These are phyloP conservation scores for Aureobasidium zeae DNA, from an alignment of 2,329 filamentous ascomycete genomes.

Conservation along the genomic window DNA sequence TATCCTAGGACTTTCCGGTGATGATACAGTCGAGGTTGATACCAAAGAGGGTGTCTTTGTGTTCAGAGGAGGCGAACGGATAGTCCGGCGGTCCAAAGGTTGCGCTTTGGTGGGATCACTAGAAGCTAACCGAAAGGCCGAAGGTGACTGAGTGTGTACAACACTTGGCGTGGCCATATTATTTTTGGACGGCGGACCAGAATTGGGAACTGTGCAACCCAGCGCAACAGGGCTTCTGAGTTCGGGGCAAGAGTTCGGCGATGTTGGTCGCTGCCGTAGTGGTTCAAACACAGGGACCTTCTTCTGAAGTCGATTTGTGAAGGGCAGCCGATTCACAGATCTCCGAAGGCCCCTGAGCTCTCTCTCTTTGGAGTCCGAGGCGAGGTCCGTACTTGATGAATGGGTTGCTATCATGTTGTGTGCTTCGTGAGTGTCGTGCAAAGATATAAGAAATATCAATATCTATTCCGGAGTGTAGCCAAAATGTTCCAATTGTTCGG, in stretches of 20 bases:
- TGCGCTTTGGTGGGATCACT: conserved; percentile 1
- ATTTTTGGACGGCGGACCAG: conserved; percentile 1
- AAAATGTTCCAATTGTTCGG: neutral
- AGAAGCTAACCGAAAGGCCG: neutral
- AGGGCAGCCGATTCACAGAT: conserved; percentile 6
- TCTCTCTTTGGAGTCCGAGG: neutral
- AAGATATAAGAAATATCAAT: neutral
- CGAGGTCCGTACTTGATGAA: neutral
- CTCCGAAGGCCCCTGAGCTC: conserved; percentile 4
- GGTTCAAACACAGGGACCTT: neutral
- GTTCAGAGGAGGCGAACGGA: conserved; percentile 18
- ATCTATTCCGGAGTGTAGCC: conserved; percentile 1
- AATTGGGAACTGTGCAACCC: conserved; percentile 5
- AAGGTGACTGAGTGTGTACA: conserved; percentile 9
- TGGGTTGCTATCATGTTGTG: conserved; percentile 2
- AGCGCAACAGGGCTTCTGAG: neutral
- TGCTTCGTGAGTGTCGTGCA: neutral
- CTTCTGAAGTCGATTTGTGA: neutral
- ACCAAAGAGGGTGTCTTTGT: conserved; percentile 40
- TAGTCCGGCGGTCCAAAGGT: neutral
- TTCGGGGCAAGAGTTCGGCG: neutral
- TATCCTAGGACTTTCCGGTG: conserved; percentile 37
- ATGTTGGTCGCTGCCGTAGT: neutral
- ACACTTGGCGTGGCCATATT: conserved; percentile 3
- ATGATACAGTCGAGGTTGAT: conserved; percentile 40